Percentiles rank a stretch among this genome's conserved stretches.
phyloP scores from a whole-genome alignment of 768 basidiomycete species.

The Mycena vitilis region DNA sequence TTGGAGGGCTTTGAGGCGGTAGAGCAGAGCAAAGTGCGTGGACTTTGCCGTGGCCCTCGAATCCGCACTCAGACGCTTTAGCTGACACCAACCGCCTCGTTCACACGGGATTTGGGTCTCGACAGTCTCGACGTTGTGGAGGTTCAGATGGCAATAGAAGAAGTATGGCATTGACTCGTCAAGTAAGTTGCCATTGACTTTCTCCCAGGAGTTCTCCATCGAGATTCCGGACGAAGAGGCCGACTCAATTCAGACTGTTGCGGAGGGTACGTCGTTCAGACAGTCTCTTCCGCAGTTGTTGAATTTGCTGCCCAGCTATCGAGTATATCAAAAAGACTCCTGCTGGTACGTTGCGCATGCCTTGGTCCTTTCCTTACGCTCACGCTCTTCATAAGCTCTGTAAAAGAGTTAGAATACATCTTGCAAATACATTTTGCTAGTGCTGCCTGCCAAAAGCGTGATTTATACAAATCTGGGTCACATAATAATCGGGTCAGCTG shows the following conservation, averaged over 20 bases:
- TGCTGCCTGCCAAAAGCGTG: conserved; percentile 45
- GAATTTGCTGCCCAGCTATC: conserved; percentile 27
- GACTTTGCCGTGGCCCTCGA: conserved; percentile 21
- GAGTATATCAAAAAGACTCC: conserved; percentile 37
- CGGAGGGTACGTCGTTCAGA: conserved; percentile 74
- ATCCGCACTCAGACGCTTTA: conserved; percentile 43
- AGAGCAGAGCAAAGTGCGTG: conserved; percentile 72
- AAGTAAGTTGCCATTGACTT: conserved; percentile 15
- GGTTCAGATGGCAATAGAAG: conserved; percentile 99
- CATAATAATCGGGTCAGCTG: conserved; percentile 24
- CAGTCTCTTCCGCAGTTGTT: conserved; percentile 28
- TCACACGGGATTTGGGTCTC: conserved; percentile 86
- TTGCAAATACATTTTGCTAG: conserved; percentile 49
- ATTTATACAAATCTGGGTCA: conserved; percentile 20
- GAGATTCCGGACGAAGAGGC: conserved; percentile 99
- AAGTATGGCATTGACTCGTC: conserved; percentile 56
- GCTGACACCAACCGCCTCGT: conserved; percentile 75
- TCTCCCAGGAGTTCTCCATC: conserved; percentile 88
- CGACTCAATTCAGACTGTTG: conserved; percentile 91
- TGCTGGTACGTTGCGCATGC: conserved; percentile 30
- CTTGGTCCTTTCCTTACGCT: conserved; percentile 33
- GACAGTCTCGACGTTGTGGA: conserved; percentile 98
- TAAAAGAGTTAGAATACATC: conserved; percentile 51
- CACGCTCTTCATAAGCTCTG: conserved; percentile 53
- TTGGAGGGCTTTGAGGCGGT: conserved; percentile 93